phyloP scores from a whole-genome alignment of 805 yeast species.

The Candida adriatica region DNA sequence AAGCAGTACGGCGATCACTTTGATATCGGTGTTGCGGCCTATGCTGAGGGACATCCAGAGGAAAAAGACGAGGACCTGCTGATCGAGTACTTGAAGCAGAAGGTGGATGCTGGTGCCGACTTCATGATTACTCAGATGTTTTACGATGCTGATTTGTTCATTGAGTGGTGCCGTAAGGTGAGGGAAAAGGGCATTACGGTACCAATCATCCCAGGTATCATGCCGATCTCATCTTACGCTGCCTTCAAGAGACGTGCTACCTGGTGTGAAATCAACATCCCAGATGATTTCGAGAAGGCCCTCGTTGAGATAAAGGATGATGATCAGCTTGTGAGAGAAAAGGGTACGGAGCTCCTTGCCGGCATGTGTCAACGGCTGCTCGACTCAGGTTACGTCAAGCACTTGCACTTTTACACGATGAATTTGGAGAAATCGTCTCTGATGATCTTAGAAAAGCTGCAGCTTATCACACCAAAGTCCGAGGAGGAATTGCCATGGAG shows the following conservation, averaged over 20 bases:
- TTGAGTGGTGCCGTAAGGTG: slow-evolving; percentile 70
- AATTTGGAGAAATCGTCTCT: slow-evolving; percentile 87
- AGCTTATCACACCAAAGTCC: slow-evolving; percentile 35
- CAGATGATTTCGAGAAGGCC: slow-evolving; percentile 58
- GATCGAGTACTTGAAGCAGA: slow-evolving; percentile 66
- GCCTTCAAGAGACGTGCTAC: slow-evolving; percentile 88
- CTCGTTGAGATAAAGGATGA: slow-evolving; percentile 85
- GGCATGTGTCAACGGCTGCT: slow-evolving; percentile 75
- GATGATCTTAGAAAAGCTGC: slow-evolving; percentile 76
- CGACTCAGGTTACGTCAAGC: slow-evolving; percentile 68
- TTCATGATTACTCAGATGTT: slow-evolving; percentile 96
- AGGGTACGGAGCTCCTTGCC: slow-evolving; percentile 75
- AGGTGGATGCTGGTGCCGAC: slow-evolving; percentile 90
- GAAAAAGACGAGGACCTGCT: slow-evolving; percentile 46
- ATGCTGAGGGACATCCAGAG: slow-evolving; percentile 98
- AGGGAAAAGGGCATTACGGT: slow-evolving; percentile 67
- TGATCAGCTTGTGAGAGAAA: slow-evolving; percentile 78
- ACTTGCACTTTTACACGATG: slow-evolving; percentile 96
- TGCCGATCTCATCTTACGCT: slow-evolving; percentile 96
- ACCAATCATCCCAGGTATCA: slow-evolving; percentile 95
- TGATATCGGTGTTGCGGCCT: slow-evolving; percentile 95
- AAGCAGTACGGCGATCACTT: slow-evolving; percentile 69
- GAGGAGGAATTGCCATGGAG: slow-evolving; percentile 70
- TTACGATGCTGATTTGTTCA: slow-evolving; percentile 83
- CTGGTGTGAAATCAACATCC: slow-evolving; percentile 86